These are phyloP conservation scores for Colletotrichum spinosum DNA, from an alignment of 2,329 filamentous ascomycete genomes.

Conservation along the genomic window DNA sequence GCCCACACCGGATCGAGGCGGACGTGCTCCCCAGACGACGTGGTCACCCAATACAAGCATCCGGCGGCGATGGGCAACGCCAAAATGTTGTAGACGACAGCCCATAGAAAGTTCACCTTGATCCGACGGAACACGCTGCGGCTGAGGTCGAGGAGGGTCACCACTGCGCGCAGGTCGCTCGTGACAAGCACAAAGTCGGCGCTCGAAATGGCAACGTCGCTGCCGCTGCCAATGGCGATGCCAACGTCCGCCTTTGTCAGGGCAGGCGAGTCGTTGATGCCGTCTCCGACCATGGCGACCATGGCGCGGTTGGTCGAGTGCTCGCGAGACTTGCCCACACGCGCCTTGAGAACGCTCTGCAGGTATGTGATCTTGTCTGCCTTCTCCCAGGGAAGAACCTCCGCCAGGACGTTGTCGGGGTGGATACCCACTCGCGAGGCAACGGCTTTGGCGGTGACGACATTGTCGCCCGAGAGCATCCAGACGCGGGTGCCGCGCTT, in stretches of 20 bases:
- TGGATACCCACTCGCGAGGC: conserved; percentile 81
- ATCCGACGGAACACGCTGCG: conserved; percentile 80
- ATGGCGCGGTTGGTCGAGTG: conserved; percentile 55
- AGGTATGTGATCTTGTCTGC: conserved; percentile 76
- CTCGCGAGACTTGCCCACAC: conserved; percentile 37
- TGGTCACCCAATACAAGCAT: conserved; percentile 72
- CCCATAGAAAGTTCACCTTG: conserved; percentile 88
- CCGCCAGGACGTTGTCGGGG: conserved; percentile 80
- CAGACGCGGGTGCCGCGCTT: conserved; percentile 78
- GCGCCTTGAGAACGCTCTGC: conserved; percentile 62
- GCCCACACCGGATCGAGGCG: conserved; percentile 86
- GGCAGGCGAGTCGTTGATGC: conserved; percentile 89
- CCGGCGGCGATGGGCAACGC: conserved; percentile 86
- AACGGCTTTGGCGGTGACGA: conserved; percentile 84
- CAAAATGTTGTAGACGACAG: conserved; percentile 82
- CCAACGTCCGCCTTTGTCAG: conserved; percentile 84
- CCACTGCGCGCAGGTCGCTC: conserved; percentile 75
- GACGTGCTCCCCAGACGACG: conserved; percentile 64
- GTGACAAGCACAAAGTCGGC: conserved; percentile 86
- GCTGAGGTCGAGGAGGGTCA: conserved; percentile 80
- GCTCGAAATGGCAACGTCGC: conserved; percentile 84
- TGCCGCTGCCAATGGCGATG: conserved; percentile 85
- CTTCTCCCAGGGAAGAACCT: conserved; percentile 88
- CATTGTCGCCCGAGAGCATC: conserved; percentile 95
- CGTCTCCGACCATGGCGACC: conserved; percentile 89